Conservation (phyloP, 208 protist genomes). For the Leishmania lainsoni region DNA sequence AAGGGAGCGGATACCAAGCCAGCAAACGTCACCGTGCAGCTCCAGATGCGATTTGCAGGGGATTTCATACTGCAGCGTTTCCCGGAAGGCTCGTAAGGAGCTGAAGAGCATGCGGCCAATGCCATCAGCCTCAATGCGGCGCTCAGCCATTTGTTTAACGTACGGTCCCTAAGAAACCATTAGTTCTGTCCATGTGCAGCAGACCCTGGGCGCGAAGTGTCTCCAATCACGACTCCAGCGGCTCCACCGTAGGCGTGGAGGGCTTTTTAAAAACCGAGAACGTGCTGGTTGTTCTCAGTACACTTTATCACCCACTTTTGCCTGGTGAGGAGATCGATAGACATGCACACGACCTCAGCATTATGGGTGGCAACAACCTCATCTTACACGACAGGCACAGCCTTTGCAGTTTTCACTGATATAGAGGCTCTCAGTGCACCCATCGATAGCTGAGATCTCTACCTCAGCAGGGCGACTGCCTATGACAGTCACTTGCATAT, state of each 20-base stretch:
- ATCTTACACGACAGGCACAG: constrained; percentile 28
- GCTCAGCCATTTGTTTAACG: constrained; percentile 27
- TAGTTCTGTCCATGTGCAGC: constrained; percentile 70
- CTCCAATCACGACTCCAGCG: constrained; percentile 61
- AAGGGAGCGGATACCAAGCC: constrained; percentile 56
- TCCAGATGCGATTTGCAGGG: constrained; percentile 45
- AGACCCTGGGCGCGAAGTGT: constrained; percentile 40
- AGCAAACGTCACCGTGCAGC: constrained; percentile 63
- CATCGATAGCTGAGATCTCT: constrained; percentile 26
- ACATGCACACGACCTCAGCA: constrained; percentile 51
- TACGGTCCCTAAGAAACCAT: constrained; percentile 59
- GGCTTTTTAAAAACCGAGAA: constrained; percentile 70
- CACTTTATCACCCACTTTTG: constrained; percentile 58
- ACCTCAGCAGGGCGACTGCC: constrained; percentile 29
- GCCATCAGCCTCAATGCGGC: constrained; percentile 25
- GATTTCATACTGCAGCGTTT: constrained; percentile 40
- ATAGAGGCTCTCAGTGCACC: constrained; percentile 28
- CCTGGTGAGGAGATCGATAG: constrained; percentile 42
- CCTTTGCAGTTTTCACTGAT: constrained; percentile 30
- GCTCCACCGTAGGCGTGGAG: constrained; percentile 20
- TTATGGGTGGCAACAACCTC: constrained; percentile 18
- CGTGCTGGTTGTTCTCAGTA: constrained; percentile 55
- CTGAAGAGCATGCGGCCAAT: constrained; percentile 39
- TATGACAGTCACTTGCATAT: constrained; percentile 40
- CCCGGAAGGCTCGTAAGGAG: constrained; percentile 25